These are phyloP conservation scores for Sphenostylis stenocarpa DNA, from an alignment of 306 rosid species.

Conservation along the genomic window DNA sequence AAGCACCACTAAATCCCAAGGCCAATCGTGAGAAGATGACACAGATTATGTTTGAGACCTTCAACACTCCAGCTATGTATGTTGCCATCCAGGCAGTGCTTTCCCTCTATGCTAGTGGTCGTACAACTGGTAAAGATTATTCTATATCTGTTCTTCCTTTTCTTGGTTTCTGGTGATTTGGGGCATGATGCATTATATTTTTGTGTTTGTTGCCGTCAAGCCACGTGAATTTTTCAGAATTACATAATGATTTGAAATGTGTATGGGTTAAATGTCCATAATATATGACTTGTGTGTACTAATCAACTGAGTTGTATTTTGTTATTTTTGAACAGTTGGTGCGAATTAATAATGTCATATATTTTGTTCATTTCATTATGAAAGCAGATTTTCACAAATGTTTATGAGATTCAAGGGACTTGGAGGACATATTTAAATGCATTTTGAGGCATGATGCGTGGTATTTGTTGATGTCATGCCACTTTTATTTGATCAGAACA, in stretches of 20 bases:
- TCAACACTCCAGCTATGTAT: conserved; percentile 96
- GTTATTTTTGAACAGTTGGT: neutral
- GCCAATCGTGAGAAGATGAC: conserved; percentile 98
- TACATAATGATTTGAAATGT: neutral
- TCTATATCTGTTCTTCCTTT: neutral
- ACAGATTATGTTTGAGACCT: conserved; percentile 95
- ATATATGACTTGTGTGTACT: neutral
- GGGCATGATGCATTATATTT: neutral
- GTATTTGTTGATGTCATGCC: neutral
- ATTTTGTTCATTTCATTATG: neutral
- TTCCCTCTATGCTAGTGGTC: conserved; percentile 97
- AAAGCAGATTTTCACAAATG: neutral
- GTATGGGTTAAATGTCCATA: neutral
- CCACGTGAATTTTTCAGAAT: neutral
- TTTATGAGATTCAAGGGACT: neutral
- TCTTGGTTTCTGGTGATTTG: neutral
- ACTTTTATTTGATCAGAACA: neutral
- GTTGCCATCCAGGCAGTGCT: conserved; percentile 97
- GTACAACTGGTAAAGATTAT: conserved; percentile 77
- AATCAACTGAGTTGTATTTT: neutral
- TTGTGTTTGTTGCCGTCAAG: neutral
- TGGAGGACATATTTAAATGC: neutral
- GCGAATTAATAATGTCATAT: neutral
- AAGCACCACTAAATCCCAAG: conserved; percentile 96
- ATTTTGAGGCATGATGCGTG: neutral